Conservation (phyloP, 805 yeast species). For the Starmerella powellii region DNA sequence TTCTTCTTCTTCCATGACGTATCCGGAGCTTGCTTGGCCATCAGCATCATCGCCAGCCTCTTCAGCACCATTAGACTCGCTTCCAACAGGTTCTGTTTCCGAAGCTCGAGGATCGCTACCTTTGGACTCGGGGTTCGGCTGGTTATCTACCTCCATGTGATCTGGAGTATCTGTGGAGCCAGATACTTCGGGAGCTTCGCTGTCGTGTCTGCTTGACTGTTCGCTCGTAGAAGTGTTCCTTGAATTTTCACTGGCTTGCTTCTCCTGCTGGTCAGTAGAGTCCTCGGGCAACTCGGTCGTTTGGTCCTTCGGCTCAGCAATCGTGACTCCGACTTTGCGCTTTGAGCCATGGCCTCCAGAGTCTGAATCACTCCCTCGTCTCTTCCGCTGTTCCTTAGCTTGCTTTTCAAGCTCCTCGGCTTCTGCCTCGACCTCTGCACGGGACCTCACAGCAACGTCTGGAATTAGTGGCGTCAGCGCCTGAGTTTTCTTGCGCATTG, state of each 20-base stretch:
- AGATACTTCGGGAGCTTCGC: no score
- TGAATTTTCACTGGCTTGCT: no score
- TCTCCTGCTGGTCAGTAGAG: no score
- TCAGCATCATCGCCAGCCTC: not conserved
- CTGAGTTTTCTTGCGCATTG: constrained; percentile 85
- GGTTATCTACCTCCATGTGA: no score
- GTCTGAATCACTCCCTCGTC: constrained; percentile 2
- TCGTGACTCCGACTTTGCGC: not conserved
- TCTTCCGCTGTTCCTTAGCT: constrained; percentile 1
- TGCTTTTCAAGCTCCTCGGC: constrained; percentile 24
- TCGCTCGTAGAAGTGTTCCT: no score
- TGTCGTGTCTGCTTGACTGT: no score
- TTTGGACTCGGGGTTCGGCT: no score
- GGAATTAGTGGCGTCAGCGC: constrained; percentile 76
- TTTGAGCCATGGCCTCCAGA: not conserved
- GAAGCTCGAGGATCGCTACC: no score
- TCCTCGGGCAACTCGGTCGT: no score
- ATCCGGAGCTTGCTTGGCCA: not conserved
- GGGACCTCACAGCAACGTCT: constrained; percentile 59
- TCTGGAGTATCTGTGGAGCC: no score
- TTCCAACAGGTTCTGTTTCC: no score
- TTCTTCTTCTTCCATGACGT: constrained; percentile 1
- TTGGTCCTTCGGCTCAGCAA: not conserved
- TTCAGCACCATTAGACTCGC: not conserved
- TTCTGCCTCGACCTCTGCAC: constrained; percentile 33